A percentile compares a stretch with the other conserved stretches of the same genome.
Evolutionary conservation across 495 filamentous ascomycete species (phyloP).

Genomic region (Penicillium cataractarum): DNA sequence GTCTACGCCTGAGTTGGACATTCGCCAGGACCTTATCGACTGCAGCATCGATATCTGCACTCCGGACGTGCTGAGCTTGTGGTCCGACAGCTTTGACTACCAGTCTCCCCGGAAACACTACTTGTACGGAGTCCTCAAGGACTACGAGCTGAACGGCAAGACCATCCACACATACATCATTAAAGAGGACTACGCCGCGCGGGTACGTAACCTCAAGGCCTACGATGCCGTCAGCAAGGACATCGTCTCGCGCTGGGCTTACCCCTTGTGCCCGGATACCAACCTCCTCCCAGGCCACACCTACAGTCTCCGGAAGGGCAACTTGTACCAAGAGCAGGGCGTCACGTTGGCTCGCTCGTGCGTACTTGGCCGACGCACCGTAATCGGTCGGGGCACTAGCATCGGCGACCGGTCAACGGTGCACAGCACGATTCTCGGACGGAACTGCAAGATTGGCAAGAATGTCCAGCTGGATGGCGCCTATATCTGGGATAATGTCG

Average conservation of each 20-base stretch:
- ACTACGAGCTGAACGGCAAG: conserved; percentile 95
- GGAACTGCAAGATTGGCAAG: conserved; percentile 81
- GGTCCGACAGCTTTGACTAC: conserved; percentile 98
- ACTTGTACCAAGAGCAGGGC: conserved; percentile 70
- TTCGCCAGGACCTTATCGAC: conserved; percentile 88
- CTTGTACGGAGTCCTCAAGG: conserved; percentile 87
- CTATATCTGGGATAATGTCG: conserved; percentile 87
- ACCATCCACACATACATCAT: conserved; percentile 91
- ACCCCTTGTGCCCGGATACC: conserved; percentile 88
- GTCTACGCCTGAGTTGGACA: conserved; percentile 67
- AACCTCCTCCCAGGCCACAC: conserved; percentile 77
- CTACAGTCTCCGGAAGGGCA: conserved; percentile 68
- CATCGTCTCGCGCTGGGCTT: conserved; percentile 85
- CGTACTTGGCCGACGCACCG: conserved; percentile 62
- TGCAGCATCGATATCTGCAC: conserved; percentile 98
- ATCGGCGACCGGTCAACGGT: conserved; percentile 74
- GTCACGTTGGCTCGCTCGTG: conserved; percentile 75
- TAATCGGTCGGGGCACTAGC: conserved; percentile 75
- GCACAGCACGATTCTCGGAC: conserved; percentile 74
- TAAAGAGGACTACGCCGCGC: conserved; percentile 73
- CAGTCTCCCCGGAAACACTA: conserved; percentile 86
- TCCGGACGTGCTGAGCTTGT: conserved; percentile 88
- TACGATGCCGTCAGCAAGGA: conserved; percentile 93
- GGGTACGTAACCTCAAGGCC: conserved; percentile 81
- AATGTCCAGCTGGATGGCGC: conserved; percentile 78